A percentile compares a stretch with the other conserved stretches of the same genome.
phyloP scores from a whole-genome alignment of 1,284 basidiomycete genomes.

The Melampsora americana region DNA sequence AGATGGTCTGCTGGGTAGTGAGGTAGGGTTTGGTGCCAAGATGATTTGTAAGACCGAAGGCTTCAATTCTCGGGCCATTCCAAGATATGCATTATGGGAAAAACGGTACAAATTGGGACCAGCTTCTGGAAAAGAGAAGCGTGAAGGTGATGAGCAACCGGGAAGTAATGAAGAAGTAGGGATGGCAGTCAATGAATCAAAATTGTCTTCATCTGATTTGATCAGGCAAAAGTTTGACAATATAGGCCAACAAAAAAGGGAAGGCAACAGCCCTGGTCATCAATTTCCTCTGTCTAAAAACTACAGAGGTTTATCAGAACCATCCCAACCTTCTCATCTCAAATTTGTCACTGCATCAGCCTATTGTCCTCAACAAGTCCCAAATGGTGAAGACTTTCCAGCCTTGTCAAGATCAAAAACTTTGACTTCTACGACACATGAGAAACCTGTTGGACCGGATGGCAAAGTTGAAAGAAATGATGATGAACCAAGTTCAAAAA shows the following conservation, averaged over 20 bases:
- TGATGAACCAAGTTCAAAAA: neutral
- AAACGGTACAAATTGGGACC: neutral
- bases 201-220: slow-evolving; percentile 22
- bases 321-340: neutral
- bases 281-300: neutral
- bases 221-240: slow-evolving; percentile 1
- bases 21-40: neutral
- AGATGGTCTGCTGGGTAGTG: slow-evolving; percentile 7
- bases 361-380: slow-evolving; percentile 45
- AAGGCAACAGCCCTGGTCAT: neutral
- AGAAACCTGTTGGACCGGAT: slow-evolving; percentile 22
- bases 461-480: slow-evolving; percentile 25
- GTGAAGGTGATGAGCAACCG: slow-evolving; percentile 1
- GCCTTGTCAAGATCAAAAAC: slow-evolving; percentile 23
- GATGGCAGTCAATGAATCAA: neutral
- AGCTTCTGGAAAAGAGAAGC: neutral
- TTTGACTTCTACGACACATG: neutral
- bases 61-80: neutral
- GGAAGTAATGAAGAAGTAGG: neutral
- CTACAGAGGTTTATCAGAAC: neutral
- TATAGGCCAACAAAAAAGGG: neutral
- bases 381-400: slow-evolving; percentile 47
- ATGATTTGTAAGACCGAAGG: neutral
- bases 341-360: slow-evolving; percentile 6
- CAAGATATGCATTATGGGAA: neutral